phyloP scores from a whole-genome alignment of 768 basidiomycete genomes.

The Rhizopogon sp. region DNA sequence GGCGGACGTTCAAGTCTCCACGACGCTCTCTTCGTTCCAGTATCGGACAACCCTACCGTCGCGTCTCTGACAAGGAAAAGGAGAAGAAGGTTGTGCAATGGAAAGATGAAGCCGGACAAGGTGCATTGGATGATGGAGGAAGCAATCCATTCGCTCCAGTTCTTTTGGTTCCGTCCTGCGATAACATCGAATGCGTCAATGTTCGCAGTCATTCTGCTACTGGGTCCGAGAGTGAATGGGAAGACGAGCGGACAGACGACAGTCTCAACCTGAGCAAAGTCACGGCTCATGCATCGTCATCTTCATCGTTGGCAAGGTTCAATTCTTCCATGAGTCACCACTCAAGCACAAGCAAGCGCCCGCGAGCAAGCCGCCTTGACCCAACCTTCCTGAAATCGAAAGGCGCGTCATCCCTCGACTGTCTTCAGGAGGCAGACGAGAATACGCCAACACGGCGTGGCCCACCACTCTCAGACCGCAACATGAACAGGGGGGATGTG shows the following conservation, averaged over 20 bases:
- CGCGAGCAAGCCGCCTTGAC: conserved; percentile 65
- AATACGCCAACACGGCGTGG: conserved; percentile 28
- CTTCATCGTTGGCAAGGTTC: conserved; percentile 30
- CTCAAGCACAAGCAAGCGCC: conserved; percentile 31
- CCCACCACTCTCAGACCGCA: conserved; percentile 60
- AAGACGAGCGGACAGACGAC: conserved; percentile 83
- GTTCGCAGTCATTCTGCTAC: conserved; percentile 39
- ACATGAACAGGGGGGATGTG: conserved; percentile 42
- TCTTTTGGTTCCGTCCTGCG: conserved; percentile 28
- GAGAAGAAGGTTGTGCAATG: conserved; percentile 78
- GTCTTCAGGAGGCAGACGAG: conserved; percentile 74
- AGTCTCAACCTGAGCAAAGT: conserved; percentile 56
- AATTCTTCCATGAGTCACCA: conserved; percentile 8
- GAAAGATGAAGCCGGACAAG: conserved; percentile 84
- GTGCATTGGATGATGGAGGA: conserved; percentile 64
- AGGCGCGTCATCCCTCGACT: conserved; percentile 46
- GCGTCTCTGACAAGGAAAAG: conserved; percentile 60
- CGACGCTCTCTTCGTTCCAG: conserved; percentile 72
- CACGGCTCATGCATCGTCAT: conserved; percentile 25
- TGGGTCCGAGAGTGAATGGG: conserved; percentile 84
- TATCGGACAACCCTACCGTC: conserved; percentile 53
- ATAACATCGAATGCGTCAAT: conserved; percentile 29
- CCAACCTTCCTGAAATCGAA: conserved; percentile 59
- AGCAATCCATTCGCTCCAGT: conserved; percentile 18
- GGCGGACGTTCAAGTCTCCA: conserved; percentile 53